Evolutionary conservation across 306 rosid genomes (phyloP).

Genomic region (Chamaecrista fasciculata): DNA sequence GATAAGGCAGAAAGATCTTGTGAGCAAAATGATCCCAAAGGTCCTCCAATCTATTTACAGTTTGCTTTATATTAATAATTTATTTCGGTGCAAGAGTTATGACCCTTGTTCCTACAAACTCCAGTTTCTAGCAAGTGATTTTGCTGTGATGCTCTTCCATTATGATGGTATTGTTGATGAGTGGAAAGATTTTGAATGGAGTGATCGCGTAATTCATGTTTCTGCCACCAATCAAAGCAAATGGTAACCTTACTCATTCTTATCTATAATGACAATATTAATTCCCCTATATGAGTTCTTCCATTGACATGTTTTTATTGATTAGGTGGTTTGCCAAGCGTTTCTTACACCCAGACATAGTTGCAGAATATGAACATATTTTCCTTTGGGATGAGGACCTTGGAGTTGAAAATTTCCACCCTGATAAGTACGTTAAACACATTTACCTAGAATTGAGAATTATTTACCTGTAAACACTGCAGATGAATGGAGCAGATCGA

Average conservation of each 20-base stretch:
- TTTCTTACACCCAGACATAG: slow-evolving; percentile 93
- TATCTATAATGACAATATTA: background rate
- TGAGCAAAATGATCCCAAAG: slow-evolving; percentile 77
- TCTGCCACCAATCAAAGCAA: slow-evolving; percentile 68
- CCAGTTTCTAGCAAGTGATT: slow-evolving; percentile 71
- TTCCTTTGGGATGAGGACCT: slow-evolving; percentile 99
- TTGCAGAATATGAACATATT: slow-evolving; percentile 71
- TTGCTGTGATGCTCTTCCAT: slow-evolving; percentile 82
- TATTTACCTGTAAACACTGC: background rate
- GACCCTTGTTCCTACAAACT: slow-evolving; percentile 16
- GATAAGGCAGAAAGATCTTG: slow-evolving; percentile 71
- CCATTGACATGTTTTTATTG: slow-evolving; percentile 29
- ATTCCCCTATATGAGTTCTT: slow-evolving; percentile 9
- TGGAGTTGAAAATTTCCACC: slow-evolving; percentile 79
- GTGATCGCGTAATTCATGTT: slow-evolving; percentile 57
- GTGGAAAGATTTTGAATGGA: slow-evolving; percentile 76
- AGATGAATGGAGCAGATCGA: background rate
- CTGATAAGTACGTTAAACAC: slow-evolving; percentile 49
- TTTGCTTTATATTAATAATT: slow-evolving; percentile 12
- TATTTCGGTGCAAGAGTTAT: slow-evolving; percentile 12
- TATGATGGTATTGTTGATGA: slow-evolving; percentile 68
- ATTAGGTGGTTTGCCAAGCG: slow-evolving; percentile 98
- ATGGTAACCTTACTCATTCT: slow-evolving; percentile 51
- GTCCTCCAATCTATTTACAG: slow-evolving; percentile 31
- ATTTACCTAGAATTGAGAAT: background rate